Percentiles rank a stretch among this genome's conserved stretches.
These are phyloP conservation scores for Solanum virginianum DNA, from an alignment of 257 asterid species.

Conservation along the genomic window DNA sequence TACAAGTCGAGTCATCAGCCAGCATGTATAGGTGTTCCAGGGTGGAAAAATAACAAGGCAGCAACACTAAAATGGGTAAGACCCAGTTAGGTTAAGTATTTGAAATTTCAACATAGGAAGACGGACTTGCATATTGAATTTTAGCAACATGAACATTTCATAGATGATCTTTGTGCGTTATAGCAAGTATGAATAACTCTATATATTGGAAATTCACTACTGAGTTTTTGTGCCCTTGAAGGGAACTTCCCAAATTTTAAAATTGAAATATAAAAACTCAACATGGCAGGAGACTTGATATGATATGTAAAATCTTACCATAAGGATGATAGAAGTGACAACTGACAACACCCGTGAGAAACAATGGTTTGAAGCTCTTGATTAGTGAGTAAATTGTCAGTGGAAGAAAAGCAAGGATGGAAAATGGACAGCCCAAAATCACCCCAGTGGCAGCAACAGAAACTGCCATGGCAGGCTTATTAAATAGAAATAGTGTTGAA, in stretches of 20 bases:
- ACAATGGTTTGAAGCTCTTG: slow-evolving; percentile 49
- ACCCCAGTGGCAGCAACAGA: slow-evolving; percentile 83
- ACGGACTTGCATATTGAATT: neutral
- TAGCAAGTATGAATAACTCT: neutral
- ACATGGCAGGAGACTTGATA: neutral
- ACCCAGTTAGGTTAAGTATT: neutral
- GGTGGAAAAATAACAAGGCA: neutral
- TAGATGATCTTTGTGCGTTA: neutral
- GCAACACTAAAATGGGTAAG: neutral
- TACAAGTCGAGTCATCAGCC: neutral
- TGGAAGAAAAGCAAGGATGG: slow-evolving; percentile 88
- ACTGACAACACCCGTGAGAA: slow-evolving; percentile 40
- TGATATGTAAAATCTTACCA: slow-evolving; percentile 40
- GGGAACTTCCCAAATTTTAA: neutral
- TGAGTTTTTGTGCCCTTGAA: neutral
- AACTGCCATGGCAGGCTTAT: slow-evolving; percentile 83
- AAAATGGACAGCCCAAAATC: slow-evolving; percentile 96
- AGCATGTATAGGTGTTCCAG: neutral
- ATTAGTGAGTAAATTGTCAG: slow-evolving; percentile 62
- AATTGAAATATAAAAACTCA: neutral
- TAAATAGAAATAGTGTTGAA: slow-evolving; percentile 76
- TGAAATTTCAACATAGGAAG: neutral
- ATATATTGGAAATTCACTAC: neutral
- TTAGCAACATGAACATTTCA: neutral
- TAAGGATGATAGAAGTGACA: slow-evolving; percentile 36